Percentiles rank a stretch among this genome's conserved stretches.
Conservation (phyloP, 768 basidiomycete genomes). For the Naematelia aurantialba region DNA sequence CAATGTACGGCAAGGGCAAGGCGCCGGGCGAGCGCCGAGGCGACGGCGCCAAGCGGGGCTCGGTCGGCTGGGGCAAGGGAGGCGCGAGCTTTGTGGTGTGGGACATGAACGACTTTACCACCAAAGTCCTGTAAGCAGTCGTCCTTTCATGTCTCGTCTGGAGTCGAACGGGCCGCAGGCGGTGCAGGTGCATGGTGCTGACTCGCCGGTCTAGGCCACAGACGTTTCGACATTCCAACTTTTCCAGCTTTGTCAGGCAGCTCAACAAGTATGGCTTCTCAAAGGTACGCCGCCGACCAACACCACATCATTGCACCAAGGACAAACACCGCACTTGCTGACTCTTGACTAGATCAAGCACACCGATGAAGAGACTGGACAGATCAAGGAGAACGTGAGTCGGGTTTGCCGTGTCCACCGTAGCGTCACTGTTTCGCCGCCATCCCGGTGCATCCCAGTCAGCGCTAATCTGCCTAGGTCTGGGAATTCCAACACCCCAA, state of each 20-base stretch:
- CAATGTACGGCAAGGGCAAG: slow-evolving; percentile 28
- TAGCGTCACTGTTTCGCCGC: too few species aligned
- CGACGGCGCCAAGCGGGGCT: slow-evolving; percentile 29
- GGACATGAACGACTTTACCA: slow-evolving; percentile 49
- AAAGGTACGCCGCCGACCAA: slow-evolving; percentile 54
- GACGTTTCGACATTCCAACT: slow-evolving; percentile 57
- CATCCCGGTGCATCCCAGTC: not conserved
- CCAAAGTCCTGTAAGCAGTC: slow-evolving; percentile 45
- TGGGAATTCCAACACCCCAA: slow-evolving; percentile 48
- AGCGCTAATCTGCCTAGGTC: slow-evolving; percentile 17
- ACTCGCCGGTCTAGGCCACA: slow-evolving; percentile 33
- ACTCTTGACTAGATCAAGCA: slow-evolving; percentile 36
- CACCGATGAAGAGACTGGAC: slow-evolving; percentile 38
- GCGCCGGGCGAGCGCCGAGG: slow-evolving; percentile 19
- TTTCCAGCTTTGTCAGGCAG: slow-evolving; percentile 89
- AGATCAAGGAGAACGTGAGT: slow-evolving; percentile 39
- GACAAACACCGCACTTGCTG: slow-evolving; percentile 6
- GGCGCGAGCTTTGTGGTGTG: slow-evolving; percentile 45
- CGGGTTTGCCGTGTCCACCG: too few species aligned
- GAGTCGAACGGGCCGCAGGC: not conserved
- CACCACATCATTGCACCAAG: not conserved
- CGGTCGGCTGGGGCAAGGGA: slow-evolving; percentile 43
- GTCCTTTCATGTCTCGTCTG: too few species aligned
- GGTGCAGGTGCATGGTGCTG: slow-evolving; percentile 1
- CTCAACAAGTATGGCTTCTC: slow-evolving; percentile 97